Evolutionary conservation across 139 green algal species (phyloP), one percentile per base, ranked within the genome.

Genomic region (Pedinophyceae sp.): DNA sequence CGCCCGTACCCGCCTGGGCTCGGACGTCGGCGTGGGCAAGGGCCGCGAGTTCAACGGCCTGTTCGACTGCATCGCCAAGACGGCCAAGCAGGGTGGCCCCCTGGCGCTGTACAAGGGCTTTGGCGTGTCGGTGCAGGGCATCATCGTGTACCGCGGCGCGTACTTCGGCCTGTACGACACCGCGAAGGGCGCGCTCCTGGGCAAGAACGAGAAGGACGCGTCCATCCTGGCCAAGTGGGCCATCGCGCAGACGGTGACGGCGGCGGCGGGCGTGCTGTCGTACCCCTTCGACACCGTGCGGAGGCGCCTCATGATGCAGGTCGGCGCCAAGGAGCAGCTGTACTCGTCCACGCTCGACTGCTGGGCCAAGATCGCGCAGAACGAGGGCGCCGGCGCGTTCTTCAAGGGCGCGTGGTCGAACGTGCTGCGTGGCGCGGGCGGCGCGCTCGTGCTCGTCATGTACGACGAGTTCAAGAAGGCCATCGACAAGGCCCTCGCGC

Each of bases 81-180:
- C 79, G 7, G 62, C 62, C 28, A 58, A 50, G 18, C 53, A 51
- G 16, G 68, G 62, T 40, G 80, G 80, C 46, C 51, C 66, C 40
- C 53, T 74, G 30, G 74, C 76, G 23, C 69, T 93, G n/a, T 93
- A 93, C 69, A 71, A 86, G 64, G 85, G 85, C 63, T 94, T 94
- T 50, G 79, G 78, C 52, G 90, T 96, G 38, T 95, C 84, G 2
- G 88, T 95, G 45, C 70, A 77, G 69, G 92, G 92, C 57, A 99
- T 99, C 59, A 83, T 99, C 30, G 88, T 97, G 58, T 97, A 99
- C 86, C 81, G 92, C 48, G 93, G 87, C 50, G 75, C 90, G 19
- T 98, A 97, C 84, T 99, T 99, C 65, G 92, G 92, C 51, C 78
- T 96, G 64, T 98, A 96, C 77, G 92, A 99, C 70, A 93, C 86